Evolutionary conservation across 495 filamentous ascomycete genomes (phyloP).

Genomic region (Aspergillus nanangensis): DNA sequence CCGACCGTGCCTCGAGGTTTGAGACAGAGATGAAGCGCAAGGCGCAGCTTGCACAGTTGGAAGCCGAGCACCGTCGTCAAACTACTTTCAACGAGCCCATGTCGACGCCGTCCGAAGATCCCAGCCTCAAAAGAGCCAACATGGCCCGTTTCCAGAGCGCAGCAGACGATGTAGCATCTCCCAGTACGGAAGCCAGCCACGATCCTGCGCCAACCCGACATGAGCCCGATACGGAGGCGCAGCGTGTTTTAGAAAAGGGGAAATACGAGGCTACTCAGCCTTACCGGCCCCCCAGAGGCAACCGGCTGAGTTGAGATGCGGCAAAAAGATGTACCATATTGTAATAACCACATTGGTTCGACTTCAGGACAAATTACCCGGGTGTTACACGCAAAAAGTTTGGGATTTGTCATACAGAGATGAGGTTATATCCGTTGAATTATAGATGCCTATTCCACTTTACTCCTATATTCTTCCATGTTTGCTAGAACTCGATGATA

Average conservation of each 20-base stretch:
- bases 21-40: constrained; percentile 63
- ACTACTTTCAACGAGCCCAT: constrained; percentile 9
- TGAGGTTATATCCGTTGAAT: too few relatives aligned
- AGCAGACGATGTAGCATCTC: constrained; percentile 60
- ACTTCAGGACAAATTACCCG: too few relatives aligned
- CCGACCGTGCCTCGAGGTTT: constrained; percentile 69
- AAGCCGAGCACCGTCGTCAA: constrained; percentile 45
- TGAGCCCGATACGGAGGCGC: constrained; percentile 66
- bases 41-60: constrained; percentile 55
- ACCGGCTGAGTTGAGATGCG: constrained; percentile 63
- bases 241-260: constrained; percentile 71
- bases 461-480: too few relatives aligned
- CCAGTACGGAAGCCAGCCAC: constrained; percentile 70
- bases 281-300: constrained; percentile 71
- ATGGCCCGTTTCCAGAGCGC: constrained; percentile 31
- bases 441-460: too few relatives aligned
- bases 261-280: constrained; percentile 82
- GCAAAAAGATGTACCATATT: too few relatives aligned
- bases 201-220: constrained; percentile 89
- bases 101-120: constrained; percentile 19
- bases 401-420: too few relatives aligned
- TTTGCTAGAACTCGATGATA: too few relatives aligned
- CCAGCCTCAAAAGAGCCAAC: constrained; percentile 32
- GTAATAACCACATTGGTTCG: too few relatives aligned
- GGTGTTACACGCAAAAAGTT: too few relatives aligned